These are phyloP conservation scores for Chlorella sp. DNA, from an alignment of 139 green algal species.

Conservation along the genomic window DNA sequence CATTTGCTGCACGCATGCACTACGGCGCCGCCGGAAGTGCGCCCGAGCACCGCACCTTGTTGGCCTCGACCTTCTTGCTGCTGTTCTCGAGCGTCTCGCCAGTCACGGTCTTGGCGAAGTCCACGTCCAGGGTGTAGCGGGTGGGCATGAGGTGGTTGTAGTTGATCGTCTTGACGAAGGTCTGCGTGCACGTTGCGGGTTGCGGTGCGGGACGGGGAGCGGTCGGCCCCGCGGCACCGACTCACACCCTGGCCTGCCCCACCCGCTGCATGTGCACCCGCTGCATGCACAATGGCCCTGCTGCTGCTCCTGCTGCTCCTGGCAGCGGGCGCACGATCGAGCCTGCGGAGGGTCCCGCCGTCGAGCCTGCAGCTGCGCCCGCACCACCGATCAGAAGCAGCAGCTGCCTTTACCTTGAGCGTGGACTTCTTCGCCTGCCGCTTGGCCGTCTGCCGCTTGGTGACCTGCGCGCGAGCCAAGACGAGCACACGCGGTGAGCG, in stretches of 20 bases:
- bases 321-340: too few relatives aligned
- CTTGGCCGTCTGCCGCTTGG: conserved; percentile 73
- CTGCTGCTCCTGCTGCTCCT: background rate
- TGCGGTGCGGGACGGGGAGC: conserved; percentile 8
- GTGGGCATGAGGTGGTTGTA: conserved; percentile 99
- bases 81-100: conserved; percentile 79
- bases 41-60: conserved; percentile 53
- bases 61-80: conserved; percentile 82
- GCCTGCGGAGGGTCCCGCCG: too few relatives aligned
- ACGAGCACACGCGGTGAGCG: too few relatives aligned
- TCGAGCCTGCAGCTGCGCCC: too few relatives aligned
- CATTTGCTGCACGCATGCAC: conserved; percentile 7
- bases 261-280: background rate
- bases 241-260: too few relatives aligned
- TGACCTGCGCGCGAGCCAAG: conserved; percentile 64
- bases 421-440: conserved; percentile 69
- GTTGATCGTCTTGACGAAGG: conserved; percentile 98
- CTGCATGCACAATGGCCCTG: background rate
- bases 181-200: too few relatives aligned
- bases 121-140: conserved; percentile 95
- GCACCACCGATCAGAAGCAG: too few relatives aligned
- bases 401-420: too few relatives aligned
- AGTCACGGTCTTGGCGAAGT: conserved; percentile 89
- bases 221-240: background rate
- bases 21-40: background rate